Base-by-base conservation (phyloP, 768 basidiomycete species). In the Trametes gibbosa region DNA sequence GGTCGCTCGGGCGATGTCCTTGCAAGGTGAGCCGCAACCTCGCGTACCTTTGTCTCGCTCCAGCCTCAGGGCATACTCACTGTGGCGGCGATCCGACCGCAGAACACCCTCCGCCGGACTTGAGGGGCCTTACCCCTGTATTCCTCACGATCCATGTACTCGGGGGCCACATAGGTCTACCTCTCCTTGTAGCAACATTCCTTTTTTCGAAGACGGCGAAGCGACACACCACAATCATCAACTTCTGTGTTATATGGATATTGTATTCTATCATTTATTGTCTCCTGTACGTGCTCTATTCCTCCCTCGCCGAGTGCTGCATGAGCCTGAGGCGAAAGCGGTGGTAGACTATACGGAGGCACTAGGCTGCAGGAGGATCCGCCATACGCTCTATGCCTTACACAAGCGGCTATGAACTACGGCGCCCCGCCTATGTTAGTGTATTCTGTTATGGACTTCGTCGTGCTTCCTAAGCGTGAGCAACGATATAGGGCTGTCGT, bases 201-300 rank as follows among this genome's bases (percentile, higher is more conserved):
- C 64, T 79, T 17, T 58, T 77, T 23, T 77, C 75, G 50, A 79
- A 74, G 63, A 75, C 72, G 42, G 67, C 77, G 25, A 69, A 72
- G 37, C 78, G 80, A 54, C 81, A 79, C 53, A 80, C 82, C 0
- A 78, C 79, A 1, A 74, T 85, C 63, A 69, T 84, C 59, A 85
- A 86, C 59, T 80, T 85, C 60, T 84, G 82, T 56, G 52, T 80
- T n/a, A 75, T 79, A 46, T 82, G 82, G 82, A 75, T 80, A 10
- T 63, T 85, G 41, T 84, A 79, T 63, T 84, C 84, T 5, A 66
- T 84, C 56, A 71, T 76, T 32, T 81, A 78, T 64, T 79, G 75
- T 64, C 59, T 86, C 19, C 66, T 77, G 85, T 84, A 61, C 71
- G 84, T 71, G 29, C n/a, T n/a, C 12, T 32, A 42, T n/a, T n/a